Conservation (phyloP, 148 eudicot species). For the Euryodendron excelsum region DNA sequence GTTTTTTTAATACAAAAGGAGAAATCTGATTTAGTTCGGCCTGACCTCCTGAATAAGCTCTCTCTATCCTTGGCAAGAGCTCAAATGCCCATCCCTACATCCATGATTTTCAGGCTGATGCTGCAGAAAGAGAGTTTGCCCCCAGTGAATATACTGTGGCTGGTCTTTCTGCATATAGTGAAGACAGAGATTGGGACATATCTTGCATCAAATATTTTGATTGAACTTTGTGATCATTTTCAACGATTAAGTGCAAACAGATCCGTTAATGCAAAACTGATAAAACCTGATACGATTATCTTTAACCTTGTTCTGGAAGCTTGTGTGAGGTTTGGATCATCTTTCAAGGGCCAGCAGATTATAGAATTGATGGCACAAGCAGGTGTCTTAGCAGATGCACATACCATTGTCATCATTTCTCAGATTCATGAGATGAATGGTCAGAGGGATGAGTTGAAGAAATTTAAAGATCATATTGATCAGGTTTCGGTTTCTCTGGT, state of each 20-base stretch:
- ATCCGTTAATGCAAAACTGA: conserved; percentile 26
- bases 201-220: conserved; percentile 73
- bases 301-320: conserved; percentile 85
- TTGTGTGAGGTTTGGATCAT: conserved; percentile 54
- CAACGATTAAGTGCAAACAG: conserved; percentile 28
- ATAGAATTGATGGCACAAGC: conserved; percentile 69
- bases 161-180: conserved; percentile 73
- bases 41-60: conserved; percentile 48
- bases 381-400: conserved; percentile 66
- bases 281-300: conserved; percentile 52
- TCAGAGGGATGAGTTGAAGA: conserved; percentile 76
- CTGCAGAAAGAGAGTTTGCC: conserved; percentile 47
- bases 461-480: conserved; percentile 53
- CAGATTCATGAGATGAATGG: conserved; percentile 69
- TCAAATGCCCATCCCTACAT: conserved; percentile 62
- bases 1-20: conserved; percentile 39
- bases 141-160: conserved; percentile 37
- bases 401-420: conserved; percentile 53
- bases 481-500: conserved; percentile 44
- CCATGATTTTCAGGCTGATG: conserved; percentile 68
- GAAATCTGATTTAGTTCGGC: conserved; percentile 44
- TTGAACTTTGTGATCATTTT: conserved; percentile 55
- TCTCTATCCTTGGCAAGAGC: conserved; percentile 75
- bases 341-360: conserved; percentile 63
- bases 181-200: conserved; percentile 63